Evolutionary conservation across 2,329 filamentous ascomycete species (phyloP), one percentile per base, ranked within the genome.

Genomic region (Rhynchosporium secalis): DNA sequence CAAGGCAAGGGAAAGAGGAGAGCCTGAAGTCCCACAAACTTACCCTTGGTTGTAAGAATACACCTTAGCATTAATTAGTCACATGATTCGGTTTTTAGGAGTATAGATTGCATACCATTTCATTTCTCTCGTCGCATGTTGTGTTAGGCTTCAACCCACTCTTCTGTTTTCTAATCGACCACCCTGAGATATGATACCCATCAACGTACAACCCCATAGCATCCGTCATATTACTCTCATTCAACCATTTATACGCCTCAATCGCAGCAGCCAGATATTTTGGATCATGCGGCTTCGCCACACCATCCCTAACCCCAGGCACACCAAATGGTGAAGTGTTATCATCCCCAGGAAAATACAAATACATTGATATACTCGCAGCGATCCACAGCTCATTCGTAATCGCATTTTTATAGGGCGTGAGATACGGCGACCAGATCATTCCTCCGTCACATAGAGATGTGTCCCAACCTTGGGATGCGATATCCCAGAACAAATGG

Each of bases 401-500:
- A 70, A 98, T 96, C 66, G 94, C 92, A 72, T 98, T 98, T 74
- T 97, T 98, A 79, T 97, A 98, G 0, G 92, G 92, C 45, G 82
- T 76, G 33, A 94, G 78, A 41, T 85, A 84, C 2, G 91, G 91
- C 68, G 90, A 96, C 94, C 94, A 98, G 13, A 86, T 83, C 90
- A 98, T 96, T 49, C 94, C 94, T 28, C 94, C 94, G 4, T 83
- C 84, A 71, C 94, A 98, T 4, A 96, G 82, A 29, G 80, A 81
- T 28, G 84, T 89, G 72, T 96, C 90, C 92, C 93, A 98, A 4
- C 94, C 92, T 10, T 82, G 78, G 4, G 85, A 82, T 4, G 91
- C 90, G 43, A 96, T 78, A 36, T 93, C 89, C 83, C 93, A 96
- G 76, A 97, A 97, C 13, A 95, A 78, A 48, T 90, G 86, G 0